Evolutionary conservation across 441 rosid genomes (phyloP).

Genomic region (Arabidopsis lyrata): DNA sequence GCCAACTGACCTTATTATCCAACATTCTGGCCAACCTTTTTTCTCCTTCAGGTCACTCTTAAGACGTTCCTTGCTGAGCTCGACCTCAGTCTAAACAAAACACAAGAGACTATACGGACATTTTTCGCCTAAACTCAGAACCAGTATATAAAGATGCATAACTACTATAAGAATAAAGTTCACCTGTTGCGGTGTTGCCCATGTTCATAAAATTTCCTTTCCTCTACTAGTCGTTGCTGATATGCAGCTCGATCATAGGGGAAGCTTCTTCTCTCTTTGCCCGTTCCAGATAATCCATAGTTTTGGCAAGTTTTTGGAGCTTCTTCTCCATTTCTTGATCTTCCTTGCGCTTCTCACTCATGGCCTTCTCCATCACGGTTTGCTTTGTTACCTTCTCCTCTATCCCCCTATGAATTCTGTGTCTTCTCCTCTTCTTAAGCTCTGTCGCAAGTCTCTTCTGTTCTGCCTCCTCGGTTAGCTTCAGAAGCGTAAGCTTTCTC

Average conservation of each 20-base stretch:
- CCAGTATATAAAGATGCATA: not conserved
- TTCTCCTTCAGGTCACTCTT: constrained; percentile 93
- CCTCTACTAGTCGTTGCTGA: constrained; percentile 79
- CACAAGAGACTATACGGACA: constrained; percentile 12
- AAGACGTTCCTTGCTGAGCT: constrained; percentile 84
- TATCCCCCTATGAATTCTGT: constrained; percentile 80
- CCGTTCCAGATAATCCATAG: constrained; percentile 96
- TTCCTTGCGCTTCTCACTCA: constrained; percentile 86
- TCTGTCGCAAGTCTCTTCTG: constrained; percentile 85
- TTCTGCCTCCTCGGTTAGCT: constrained; percentile 89
- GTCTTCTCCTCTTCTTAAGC: constrained; percentile 69
- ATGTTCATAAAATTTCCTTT: constrained; percentile 73
- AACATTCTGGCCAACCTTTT: constrained; percentile 73
- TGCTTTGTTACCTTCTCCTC: constrained; percentile 87
- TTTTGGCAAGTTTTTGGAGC: constrained; percentile 75
- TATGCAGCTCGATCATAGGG: constrained; percentile 90
- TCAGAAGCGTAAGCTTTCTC: constrained; percentile 69
- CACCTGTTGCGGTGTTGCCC: constrained; percentile 95
- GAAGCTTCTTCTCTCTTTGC: constrained; percentile 99
- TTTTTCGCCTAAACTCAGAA: constrained; percentile 4
- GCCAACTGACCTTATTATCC: constrained; percentile 67
- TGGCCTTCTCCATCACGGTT: constrained; percentile 70
- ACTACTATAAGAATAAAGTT: not conserved
- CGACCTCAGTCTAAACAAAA: constrained; percentile 70
- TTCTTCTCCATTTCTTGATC: constrained; percentile 92